These are phyloP conservation scores for Neurospora sp. DNA, from an alignment of 495 filamentous ascomycete species.

Conservation along the genomic window DNA sequence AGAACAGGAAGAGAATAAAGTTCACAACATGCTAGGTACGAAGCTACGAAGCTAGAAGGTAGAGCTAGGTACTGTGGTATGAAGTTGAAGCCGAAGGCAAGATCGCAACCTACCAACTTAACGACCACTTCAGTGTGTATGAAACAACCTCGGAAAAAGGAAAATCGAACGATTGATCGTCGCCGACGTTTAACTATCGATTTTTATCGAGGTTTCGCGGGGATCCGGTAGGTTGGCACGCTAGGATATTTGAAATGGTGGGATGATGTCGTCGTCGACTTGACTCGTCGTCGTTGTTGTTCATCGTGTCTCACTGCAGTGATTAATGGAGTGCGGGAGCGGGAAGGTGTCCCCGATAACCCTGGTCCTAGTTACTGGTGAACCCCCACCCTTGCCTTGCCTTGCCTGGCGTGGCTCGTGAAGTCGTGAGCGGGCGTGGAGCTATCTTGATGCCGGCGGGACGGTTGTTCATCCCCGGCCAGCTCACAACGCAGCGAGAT, in stretches of 20 bases:
- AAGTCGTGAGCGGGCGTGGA: background rate
- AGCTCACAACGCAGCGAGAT: background rate
- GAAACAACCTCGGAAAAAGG: background rate
- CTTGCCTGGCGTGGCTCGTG: background rate
- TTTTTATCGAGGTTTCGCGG: background rate
- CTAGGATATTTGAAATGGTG: background rate
- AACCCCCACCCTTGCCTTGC: background rate
- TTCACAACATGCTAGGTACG: too few relatives aligned
- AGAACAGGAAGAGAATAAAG: background rate
- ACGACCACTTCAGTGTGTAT: background rate
- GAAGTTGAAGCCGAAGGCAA: too few relatives aligned
- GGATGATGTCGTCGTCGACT: background rate
- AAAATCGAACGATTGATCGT: background rate
- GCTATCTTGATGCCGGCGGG: background rate
- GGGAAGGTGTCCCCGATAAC: background rate
- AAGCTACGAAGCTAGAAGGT: background rate
- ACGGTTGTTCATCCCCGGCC: background rate
- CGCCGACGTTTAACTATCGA: background rate
- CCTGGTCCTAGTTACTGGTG: background rate
- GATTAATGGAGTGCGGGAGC: background rate
- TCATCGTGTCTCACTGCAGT: background rate
- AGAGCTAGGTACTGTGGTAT: too few relatives aligned
- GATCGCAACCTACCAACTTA: too few relatives aligned
- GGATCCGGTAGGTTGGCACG: background rate
- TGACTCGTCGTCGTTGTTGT: background rate